phyloP scores from a whole-genome alignment of 2,329 filamentous ascomycete species.

The Leptographium lundbergii region DNA sequence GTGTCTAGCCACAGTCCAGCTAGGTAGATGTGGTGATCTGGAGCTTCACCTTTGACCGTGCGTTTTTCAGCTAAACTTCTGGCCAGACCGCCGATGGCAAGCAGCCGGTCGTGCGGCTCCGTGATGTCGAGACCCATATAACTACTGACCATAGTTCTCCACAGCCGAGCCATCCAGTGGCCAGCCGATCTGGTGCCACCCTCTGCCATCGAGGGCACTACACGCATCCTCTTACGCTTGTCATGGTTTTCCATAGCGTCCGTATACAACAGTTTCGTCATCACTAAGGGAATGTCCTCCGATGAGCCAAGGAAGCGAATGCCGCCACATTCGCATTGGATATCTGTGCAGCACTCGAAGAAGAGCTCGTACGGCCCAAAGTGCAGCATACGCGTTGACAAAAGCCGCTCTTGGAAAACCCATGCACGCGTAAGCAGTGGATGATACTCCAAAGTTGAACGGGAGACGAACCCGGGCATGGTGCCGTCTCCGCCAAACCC shows the following conservation, averaged over 20 bases:
- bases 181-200: not conserved
- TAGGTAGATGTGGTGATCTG: not conserved
- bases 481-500: not conserved
- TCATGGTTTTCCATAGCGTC: not conserved
- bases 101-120: not conserved
- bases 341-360: not conserved
- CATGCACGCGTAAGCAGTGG: not conserved
- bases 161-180: not conserved
- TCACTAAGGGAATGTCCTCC: not conserved
- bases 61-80: not conserved
- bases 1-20: not conserved
- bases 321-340: not conserved
- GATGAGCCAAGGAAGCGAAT: not conserved
- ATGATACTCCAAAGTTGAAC: not conserved
- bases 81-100: not conserved
- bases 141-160: not conserved
- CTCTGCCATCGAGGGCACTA: not conserved
- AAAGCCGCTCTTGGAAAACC: not conserved
- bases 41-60: not conserved
- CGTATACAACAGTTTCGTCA: not conserved
- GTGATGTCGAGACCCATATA: not conserved
- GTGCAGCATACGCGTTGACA: not conserved
- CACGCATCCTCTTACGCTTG: not conserved
- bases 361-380: slow-evolving; percentile 1
- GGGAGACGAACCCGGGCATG: not conserved